A percentile compares a stretch with the other conserved stretches of the same genome.
Conservation (phyloP, 495 filamentous ascomycete species). For the Bombardia bombarda region DNA sequence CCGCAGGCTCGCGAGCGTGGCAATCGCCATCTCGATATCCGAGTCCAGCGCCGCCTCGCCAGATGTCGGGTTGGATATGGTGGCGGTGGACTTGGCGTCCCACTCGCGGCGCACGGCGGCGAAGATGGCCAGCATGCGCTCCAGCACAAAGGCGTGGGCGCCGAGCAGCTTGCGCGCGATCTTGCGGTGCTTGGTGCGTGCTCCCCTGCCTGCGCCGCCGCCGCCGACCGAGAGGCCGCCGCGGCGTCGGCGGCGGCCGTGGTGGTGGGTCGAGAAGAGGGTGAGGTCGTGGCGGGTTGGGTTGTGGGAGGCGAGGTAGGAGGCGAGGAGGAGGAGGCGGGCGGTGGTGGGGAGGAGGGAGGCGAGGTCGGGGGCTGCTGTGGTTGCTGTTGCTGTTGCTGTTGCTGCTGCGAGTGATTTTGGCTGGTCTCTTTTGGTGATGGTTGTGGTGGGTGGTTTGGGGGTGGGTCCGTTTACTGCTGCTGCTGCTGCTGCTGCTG, state of each 20-base stretch:
- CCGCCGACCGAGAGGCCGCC: conserved; percentile 21
- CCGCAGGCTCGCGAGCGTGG: conserved; percentile 71
- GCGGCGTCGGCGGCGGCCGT: conserved; percentile 35
- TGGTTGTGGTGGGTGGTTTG: conserved; percentile 5
- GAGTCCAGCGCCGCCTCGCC: conserved; percentile 19
- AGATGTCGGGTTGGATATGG: not conserved
- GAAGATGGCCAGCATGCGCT: conserved; percentile 83
- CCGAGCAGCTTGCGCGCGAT: conserved; percentile 63
- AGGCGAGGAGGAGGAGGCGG: conserved; percentile 71
- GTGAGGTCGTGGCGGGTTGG: conserved; percentile 66
- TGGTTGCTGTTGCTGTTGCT: conserved; percentile 4
- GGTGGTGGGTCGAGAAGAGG: conserved; percentile 77
- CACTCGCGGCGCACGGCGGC: conserved; percentile 67
- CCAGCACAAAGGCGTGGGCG: conserved; percentile 75
- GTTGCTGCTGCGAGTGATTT: conserved; percentile 1
- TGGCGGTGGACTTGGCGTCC: conserved; percentile 22
- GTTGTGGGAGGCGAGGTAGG: conserved; percentile 90
- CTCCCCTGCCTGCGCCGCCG: conserved; percentile 25
- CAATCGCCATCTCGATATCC: conserved; percentile 63
- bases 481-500: no score
- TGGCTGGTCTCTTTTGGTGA: conserved; percentile 6
- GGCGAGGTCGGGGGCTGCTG: conserved; percentile 21
- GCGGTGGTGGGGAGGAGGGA: conserved; percentile 69
- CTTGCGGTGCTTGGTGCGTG: conserved; percentile 56
- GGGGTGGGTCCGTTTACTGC: conserved; percentile 6